phyloP scores from a whole-genome alignment of 1,139 yeast genomes.

The Pneumocystis canis region DNA sequence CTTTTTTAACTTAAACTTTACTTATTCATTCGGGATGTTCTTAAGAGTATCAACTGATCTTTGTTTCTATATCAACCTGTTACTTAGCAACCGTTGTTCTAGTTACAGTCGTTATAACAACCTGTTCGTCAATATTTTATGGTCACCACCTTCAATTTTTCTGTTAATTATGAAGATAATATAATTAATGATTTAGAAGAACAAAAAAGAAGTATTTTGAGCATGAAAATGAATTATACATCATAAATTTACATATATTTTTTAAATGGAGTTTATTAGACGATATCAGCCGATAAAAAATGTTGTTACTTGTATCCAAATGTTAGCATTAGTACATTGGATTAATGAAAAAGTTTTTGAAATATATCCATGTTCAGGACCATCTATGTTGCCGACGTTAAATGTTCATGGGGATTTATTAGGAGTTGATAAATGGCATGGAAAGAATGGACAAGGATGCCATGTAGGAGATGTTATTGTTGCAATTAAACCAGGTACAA shows the following conservation, averaged over 20 bases:
- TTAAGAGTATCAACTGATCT: no score
- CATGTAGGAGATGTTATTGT: slow-evolving; percentile 78
- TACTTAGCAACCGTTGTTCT: no score
- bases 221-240: no score
- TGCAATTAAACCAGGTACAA: slow-evolving; percentile 81
- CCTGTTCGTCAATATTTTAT: no score
- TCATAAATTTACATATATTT: no score
- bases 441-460: slow-evolving; percentile 44
- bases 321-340: slow-evolving; percentile 39
- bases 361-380: slow-evolving; percentile 57
- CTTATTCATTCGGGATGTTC: no score
- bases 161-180: no score
- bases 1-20: background rate
- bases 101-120: no score
- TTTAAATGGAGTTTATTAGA: background rate
- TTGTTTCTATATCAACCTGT: no score
- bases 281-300: background rate
- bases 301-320: background rate
- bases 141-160: no score
- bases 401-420: slow-evolving; percentile 65
- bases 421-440: slow-evolving; percentile 47
- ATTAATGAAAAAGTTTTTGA: slow-evolving; percentile 59
- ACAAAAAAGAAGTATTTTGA: no score
- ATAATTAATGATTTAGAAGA: no score
- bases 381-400: slow-evolving; percentile 87